Evolutionary conservation across 257 asterid genomes (phyloP), one percentile per base, ranked within the genome.

Genomic region (Buddleja alternifolia): DNA sequence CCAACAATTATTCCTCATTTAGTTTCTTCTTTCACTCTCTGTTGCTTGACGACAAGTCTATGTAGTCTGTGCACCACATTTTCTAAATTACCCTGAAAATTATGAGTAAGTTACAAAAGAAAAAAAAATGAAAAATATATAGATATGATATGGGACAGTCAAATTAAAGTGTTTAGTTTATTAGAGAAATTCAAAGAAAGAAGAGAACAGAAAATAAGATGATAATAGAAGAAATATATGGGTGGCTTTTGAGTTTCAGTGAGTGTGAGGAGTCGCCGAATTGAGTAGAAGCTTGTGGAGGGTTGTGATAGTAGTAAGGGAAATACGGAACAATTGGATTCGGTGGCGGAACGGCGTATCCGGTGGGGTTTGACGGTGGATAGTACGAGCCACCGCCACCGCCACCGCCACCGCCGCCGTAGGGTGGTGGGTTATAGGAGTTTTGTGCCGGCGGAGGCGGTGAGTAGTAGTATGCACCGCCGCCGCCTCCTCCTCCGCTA

Each of bases 381-480:
- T 57, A 61, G 78, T 75, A 75, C 51, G 62, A 51, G 42, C 74
- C 78, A 3, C 76, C 80, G 34, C 34, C 34, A 1, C 34, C 34
- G 2, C n/a, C n/a, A n/a, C n/a, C n/a, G n/a, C n/a, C n/a, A n/a
- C n/a, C n/a, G 17, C 77, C 76, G 4, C 63, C 50, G 54, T 75
- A 73, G 0, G 88, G 77, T 3, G 93, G 84, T 0, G 92, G 83
- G 3, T 60, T 53, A 5, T 75, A 63, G 2, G 63, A 66, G 12
- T 76, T 70, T 45, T 69, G 85, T 4, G 66, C 39, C 0, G 87
- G 91, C 4, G 90, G 86, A 3, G 91, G 92, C 0, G 87, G 88
- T 0, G 90, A 79, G 79, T 47, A 73, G 75, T 79, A 82, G 67
- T 73, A 67, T 14, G 54, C 69, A 8, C 82, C n/a, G n/a, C n/a